Percentiles rank a stretch among this genome's conserved stretches.
Evolutionary conservation across 2,329 filamentous ascomycete species (phyloP).

Genomic region (Monosporascus sp.): DNA sequence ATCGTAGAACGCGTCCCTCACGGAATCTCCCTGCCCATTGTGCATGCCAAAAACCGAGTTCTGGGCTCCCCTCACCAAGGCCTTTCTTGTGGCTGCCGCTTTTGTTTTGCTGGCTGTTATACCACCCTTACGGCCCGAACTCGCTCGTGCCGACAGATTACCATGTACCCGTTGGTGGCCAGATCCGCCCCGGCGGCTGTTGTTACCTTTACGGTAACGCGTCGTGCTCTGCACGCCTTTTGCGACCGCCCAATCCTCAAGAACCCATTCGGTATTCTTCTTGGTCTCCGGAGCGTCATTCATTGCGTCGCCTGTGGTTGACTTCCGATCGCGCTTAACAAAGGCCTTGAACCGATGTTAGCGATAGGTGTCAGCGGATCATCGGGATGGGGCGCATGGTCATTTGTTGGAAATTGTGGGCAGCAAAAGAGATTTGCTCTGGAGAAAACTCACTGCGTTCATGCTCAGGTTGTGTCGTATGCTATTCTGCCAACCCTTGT

Average conservation of each 20-base stretch:
- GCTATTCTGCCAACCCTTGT: slow-evolving; percentile 88
- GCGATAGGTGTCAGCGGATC: neutral
- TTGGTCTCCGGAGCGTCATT: slow-evolving; percentile 46
- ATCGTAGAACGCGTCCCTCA: neutral
- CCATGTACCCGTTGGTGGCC: slow-evolving; percentile 2
- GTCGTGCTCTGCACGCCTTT: slow-evolving; percentile 83
- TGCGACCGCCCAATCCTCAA: slow-evolving; percentile 63
- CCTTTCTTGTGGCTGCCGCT: slow-evolving; percentile 11
- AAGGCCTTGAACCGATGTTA: slow-evolving; percentile 26
- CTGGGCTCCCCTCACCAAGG: slow-evolving; percentile 5
- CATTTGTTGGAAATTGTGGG: too few species aligned
- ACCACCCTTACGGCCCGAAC: slow-evolving; percentile 23
- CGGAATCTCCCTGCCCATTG: neutral
- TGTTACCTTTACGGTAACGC: slow-evolving; percentile 56
- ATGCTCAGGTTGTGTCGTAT: slow-evolving; percentile 95
- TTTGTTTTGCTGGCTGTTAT: slow-evolving; percentile 19
- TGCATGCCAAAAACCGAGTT: neutral
- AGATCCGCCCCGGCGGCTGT: slow-evolving; percentile 19
- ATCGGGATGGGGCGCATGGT: too few species aligned
- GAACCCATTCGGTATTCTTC: slow-evolving; percentile 71
- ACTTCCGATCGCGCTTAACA: slow-evolving; percentile 40
- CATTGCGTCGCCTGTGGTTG: slow-evolving; percentile 27
- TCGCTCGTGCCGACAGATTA: slow-evolving; percentile 15
- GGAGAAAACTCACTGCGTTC: slow-evolving; percentile 66
- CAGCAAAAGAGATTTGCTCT: neutral